Conservation (phyloP, 2,329 filamentous ascomycete genomes). For the Ophiostoma pallidulum region DNA sequence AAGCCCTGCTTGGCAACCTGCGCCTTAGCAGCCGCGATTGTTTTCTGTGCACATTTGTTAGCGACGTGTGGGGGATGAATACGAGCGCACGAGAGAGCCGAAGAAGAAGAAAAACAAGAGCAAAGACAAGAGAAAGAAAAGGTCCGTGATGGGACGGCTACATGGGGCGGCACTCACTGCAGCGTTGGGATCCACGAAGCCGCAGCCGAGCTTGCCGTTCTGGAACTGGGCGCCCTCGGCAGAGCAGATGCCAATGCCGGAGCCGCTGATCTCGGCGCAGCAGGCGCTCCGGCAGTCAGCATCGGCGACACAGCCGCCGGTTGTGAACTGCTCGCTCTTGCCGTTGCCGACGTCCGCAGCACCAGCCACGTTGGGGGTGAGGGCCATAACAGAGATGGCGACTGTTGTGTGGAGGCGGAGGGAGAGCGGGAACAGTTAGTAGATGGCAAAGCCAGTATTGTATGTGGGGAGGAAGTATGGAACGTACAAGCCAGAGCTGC, state of each 20-base stretch:
- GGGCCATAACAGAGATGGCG: constrained; percentile 20
- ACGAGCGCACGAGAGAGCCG: too few relatives aligned
- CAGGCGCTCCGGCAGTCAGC: constrained; percentile 23
- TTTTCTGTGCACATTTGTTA: too few relatives aligned
- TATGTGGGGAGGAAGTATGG: too few relatives aligned
- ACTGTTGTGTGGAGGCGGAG: too few relatives aligned
- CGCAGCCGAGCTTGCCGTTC: constrained; percentile 27
- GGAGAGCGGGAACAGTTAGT: too few relatives aligned
- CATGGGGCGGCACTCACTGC: constrained; percentile 1
- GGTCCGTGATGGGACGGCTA: too few relatives aligned
- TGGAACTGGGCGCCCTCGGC: constrained; percentile 24
- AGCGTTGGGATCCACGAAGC: constrained; percentile 25
- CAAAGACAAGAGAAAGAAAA: too few relatives aligned
- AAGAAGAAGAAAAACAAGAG: not conserved
- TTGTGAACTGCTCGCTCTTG: constrained; percentile 25
- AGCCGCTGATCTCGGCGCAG: constrained; percentile 22
- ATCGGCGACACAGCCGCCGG: constrained; percentile 25
- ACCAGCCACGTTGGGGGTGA: constrained; percentile 23
- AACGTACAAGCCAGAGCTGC: constrained; percentile 21
- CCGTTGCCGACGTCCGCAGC: constrained; percentile 24
- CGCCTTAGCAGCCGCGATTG: constrained; percentile 24
- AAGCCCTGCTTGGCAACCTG: constrained; percentile 26
- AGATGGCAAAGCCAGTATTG: not conserved
- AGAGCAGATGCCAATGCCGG: constrained; percentile 24
- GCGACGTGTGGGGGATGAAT: too few relatives aligned